Evolutionary conservation across 2,329 filamentous ascomycete genomes (phyloP), one percentile per base, ranked within the genome.

Genomic region (Magnaporthales sp.): DNA sequence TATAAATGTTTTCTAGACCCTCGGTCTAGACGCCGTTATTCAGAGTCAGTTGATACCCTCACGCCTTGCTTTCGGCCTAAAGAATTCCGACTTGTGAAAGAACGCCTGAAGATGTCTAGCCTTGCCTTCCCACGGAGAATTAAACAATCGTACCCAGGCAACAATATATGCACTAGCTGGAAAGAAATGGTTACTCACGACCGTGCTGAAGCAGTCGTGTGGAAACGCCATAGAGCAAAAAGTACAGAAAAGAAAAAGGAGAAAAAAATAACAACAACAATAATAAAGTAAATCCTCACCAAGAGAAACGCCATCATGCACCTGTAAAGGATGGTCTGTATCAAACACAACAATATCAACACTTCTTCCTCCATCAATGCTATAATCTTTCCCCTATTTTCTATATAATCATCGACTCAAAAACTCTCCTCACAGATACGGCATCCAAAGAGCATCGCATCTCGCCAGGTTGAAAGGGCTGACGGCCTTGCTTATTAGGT

Each of bases 371-470:
- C 31, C 22, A 4, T 64, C 62, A 22, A 32, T 26, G n/a, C 62
- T 1, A n/a, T 38, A 3, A 3, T 63, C 29, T 24, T 31, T 63
- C 7, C 29, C 22, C 30, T 24, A 19, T 24, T 46, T 24, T 27
- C 8, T 10, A 46, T 46, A 24, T 32, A 64, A 38, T 6, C 27
- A 13, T 29, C 31, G 19, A 4, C 64, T 51, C 46, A 27, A 19
- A 15, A 62, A 64, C 56, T 1, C 31, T n/a, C 54, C 31, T 38
- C 83, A 98, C 74, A 98, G 80, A 81, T 96, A 99, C 27, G 92
- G 90, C 94, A 98, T 98, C 93, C 95, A 99, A 72, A 99, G 80
- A 67, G 93, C 89, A 82, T 99, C 95, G 74, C 91, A 93, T 77
- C 91, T 86, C 61, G 91, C 89, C 78, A 99, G 77, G 76, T 95